Conservation (phyloP, 495 filamentous ascomycete genomes). For the Xylaria telfairii region DNA sequence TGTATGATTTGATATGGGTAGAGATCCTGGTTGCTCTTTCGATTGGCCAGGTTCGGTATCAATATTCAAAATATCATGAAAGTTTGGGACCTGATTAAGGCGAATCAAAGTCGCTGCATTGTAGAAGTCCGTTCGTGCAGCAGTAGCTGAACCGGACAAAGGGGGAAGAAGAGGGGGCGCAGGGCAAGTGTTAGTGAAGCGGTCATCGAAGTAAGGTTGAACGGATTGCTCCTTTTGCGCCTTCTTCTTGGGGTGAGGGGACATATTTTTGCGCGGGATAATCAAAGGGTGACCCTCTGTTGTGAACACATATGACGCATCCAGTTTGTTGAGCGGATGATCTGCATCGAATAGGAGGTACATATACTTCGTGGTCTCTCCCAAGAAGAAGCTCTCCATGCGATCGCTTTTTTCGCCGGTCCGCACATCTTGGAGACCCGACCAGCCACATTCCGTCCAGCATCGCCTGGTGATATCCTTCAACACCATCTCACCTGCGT, state of each 20-base stretch:
- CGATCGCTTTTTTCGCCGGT: slow-evolving; percentile 89
- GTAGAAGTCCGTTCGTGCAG: slow-evolving; percentile 85
- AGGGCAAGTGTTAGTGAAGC: slow-evolving; percentile 65
- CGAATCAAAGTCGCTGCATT: slow-evolving; percentile 88
- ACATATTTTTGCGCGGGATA: slow-evolving; percentile 64
- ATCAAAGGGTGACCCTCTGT: slow-evolving; percentile 96
- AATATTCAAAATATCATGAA: slow-evolving; percentile 55
- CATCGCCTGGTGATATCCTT: slow-evolving; percentile 88
- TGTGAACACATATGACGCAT: slow-evolving; percentile 89
- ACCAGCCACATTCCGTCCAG: slow-evolving; percentile 94
- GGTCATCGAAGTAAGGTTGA: slow-evolving; percentile 42
- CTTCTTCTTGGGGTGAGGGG: slow-evolving; percentile 28
- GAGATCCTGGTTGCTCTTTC: slow-evolving; percentile 33
- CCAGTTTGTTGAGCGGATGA: slow-evolving; percentile 86
- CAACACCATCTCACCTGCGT: slow-evolving; percentile 94
- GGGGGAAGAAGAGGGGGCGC: slow-evolving; percentile 61
- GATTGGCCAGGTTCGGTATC: slow-evolving; percentile 22
- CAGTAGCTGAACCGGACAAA: slow-evolving; percentile 77
- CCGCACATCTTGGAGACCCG: slow-evolving; percentile 90
- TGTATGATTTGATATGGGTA: slow-evolving; percentile 71
- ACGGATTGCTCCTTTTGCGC: slow-evolving; percentile 21
- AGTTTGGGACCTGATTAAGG: slow-evolving; percentile 74
- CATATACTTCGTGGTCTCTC: slow-evolving; percentile 94
- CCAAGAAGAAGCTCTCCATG: slow-evolving; percentile 99
- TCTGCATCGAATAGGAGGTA: slow-evolving; percentile 84